phyloP scores from a whole-genome alignment of 202 grass and related monocot species.

The Hordeum pubiflorum region DNA sequence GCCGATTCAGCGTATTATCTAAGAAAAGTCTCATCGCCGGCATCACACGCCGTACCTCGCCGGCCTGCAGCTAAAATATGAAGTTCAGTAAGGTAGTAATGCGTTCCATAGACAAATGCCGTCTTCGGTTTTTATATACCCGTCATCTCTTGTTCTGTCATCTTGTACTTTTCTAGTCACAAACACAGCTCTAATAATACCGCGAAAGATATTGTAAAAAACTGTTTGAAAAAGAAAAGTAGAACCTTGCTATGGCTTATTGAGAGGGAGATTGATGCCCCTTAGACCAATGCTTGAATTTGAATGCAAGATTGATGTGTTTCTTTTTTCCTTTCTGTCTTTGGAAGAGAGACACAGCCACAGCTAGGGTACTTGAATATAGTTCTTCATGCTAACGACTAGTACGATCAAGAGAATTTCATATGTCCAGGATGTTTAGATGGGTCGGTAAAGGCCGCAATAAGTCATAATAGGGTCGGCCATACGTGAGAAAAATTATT shows the following conservation, averaged over 20 bases:
- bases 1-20: background rate
- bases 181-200: background rate
- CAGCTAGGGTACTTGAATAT: background rate
- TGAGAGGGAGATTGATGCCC: background rate
- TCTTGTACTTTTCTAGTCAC: background rate
- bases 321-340: background rate
- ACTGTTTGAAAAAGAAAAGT: background rate
- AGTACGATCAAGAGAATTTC: background rate
- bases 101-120: background rate
- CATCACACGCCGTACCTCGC: background rate
- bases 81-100: background rate
- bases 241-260: background rate
- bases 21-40: background rate
- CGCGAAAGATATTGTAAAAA: background rate
- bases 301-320: background rate
- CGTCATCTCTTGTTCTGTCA: background rate
- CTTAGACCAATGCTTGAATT: conserved; percentile 16
- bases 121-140: background rate
- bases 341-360: background rate
- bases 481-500: background rate
- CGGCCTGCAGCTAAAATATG: background rate
- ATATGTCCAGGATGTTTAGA: background rate
- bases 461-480: background rate
- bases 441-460: too few species aligned
- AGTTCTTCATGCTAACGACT: background rate